Percentiles rank a stretch among this genome's conserved stretches.
phyloP scores from a whole-genome alignment of 2,329 filamentous ascomycete species.

The Geoglossum cookeanum region DNA sequence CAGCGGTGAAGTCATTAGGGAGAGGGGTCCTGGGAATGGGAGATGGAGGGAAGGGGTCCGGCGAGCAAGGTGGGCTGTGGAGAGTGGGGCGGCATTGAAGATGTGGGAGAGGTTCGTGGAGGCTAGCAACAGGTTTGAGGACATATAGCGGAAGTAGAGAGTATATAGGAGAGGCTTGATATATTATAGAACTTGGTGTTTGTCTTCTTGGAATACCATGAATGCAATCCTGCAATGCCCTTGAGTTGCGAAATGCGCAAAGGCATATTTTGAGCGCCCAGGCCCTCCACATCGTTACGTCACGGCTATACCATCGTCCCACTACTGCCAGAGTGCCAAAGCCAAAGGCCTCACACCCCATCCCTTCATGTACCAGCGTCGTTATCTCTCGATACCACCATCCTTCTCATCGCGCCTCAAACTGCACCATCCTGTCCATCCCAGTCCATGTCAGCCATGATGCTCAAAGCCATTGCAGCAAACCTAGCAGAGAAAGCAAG shows the following conservation, averaged over 20 bases:
- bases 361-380: not conserved
- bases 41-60: constrained; percentile 92
- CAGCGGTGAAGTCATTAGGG: constrained; percentile 59
- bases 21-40: constrained; percentile 67
- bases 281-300: not conserved
- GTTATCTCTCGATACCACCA: not conserved
- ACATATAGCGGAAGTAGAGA: not conserved
- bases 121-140: constrained; percentile 41
- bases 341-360: not conserved
- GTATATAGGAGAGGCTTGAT: not conserved
- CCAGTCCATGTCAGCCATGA: constrained; percentile 2
- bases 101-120: constrained; percentile 73
- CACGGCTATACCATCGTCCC: not conserved
- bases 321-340: not conserved
- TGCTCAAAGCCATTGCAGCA: constrained; percentile 4
- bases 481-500: constrained; percentile 5
- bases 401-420: constrained; percentile 63
- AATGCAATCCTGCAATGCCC: not conserved
- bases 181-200: too few species aligned
- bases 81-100: constrained; percentile 68
- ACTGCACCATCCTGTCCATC: constrained; percentile 78
- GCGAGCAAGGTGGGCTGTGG: constrained; percentile 70
- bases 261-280: too few species aligned
- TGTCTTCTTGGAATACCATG: not conserved
- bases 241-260: too few species aligned